These are phyloP conservation scores for Tulasnella sp. DNA, from an alignment of 768 basidiomycete species.

Conservation along the genomic window DNA sequence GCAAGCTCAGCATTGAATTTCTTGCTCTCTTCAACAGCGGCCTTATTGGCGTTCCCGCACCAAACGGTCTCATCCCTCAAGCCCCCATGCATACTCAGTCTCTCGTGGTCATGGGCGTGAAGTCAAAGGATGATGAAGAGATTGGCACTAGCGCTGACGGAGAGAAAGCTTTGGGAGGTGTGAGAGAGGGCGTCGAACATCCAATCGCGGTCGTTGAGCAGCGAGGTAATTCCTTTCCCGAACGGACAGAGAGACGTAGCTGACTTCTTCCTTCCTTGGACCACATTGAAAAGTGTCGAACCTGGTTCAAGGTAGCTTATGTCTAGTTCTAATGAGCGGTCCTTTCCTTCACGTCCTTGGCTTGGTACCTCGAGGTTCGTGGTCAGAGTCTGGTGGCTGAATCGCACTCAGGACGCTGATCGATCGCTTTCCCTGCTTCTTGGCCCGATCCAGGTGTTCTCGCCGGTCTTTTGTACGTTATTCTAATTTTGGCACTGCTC, in stretches of 20 bases:
- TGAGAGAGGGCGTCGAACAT: slow-evolving; percentile 40
- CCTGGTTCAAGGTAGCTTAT: slow-evolving; percentile 74
- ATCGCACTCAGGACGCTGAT: too few relatives aligned
- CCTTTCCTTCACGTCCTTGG: slow-evolving; percentile 78
- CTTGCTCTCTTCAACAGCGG: slow-evolving; percentile 38
- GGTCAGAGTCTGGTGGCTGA: not conserved
- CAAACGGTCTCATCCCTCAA: slow-evolving; percentile 56
- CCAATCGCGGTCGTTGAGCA: slow-evolving; percentile 83
- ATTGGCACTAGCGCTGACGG: slow-evolving; percentile 36
- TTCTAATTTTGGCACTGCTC: not conserved
- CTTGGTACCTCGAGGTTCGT: slow-evolving; percentile 66
- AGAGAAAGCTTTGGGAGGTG: slow-evolving; percentile 26
- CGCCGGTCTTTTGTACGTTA: slow-evolving; percentile 81
- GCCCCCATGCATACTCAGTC: slow-evolving; percentile 88
- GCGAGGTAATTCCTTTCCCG: too few relatives aligned
- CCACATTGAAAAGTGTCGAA: slow-evolving; percentile 55
- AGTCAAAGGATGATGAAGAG: slow-evolving; percentile 38
- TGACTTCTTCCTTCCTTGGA: not conserved
- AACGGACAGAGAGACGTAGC: not conserved
- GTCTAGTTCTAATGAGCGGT: slow-evolving; percentile 71
- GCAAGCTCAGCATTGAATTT: not conserved
- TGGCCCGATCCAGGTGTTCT: too few relatives aligned
- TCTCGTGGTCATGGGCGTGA: slow-evolving; percentile 61
- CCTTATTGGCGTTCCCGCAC: slow-evolving; percentile 79
- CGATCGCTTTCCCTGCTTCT: too few relatives aligned